These are phyloP conservation scores for Penicillium sp. DNA, from an alignment of 2,329 filamentous ascomycete species.

Conservation along the genomic window DNA sequence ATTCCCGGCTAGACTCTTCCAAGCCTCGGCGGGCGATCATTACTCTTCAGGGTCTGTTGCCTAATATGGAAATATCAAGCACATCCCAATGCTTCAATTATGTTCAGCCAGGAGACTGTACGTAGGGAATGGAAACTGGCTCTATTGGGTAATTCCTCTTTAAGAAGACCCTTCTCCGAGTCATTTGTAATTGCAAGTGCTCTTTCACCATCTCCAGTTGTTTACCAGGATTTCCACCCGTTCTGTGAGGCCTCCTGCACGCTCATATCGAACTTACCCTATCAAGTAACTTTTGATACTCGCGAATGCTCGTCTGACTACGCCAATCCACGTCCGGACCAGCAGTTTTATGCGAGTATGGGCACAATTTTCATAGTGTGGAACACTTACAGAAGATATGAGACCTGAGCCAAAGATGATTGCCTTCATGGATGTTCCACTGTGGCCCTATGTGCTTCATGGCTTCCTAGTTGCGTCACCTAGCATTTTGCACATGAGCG, in stretches of 20 bases:
- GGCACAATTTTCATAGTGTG: slow-evolving; percentile 9
- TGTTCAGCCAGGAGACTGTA: too few species aligned
- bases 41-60: too few species aligned
- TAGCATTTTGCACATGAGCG: slow-evolving; percentile 3
- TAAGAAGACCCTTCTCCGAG: too few species aligned
- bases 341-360: not conserved
- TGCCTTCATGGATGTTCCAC: slow-evolving; percentile 7
- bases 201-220: not conserved
- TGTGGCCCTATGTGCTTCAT: slow-evolving; percentile 5
- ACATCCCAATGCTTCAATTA: too few species aligned
- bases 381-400: slow-evolving; percentile 1
- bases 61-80: too few species aligned
- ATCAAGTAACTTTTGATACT: slow-evolving; percentile 8
- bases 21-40: too few species aligned
- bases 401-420: slow-evolving; percentile 1
- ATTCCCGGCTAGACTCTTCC: too few species aligned
- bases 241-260: slow-evolving; percentile 1
- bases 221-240: slow-evolving; percentile 6
- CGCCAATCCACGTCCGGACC: not conserved
- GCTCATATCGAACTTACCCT: slow-evolving; percentile 1
- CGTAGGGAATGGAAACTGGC: too few species aligned
- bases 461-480: slow-evolving; percentile 18
- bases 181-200: too few species aligned
- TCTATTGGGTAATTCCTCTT: too few species aligned
- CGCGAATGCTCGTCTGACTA: not conserved